These are phyloP conservation scores for Penicillium taxi DNA, from an alignment of 495 filamentous ascomycete species.

Conservation along the genomic window DNA sequence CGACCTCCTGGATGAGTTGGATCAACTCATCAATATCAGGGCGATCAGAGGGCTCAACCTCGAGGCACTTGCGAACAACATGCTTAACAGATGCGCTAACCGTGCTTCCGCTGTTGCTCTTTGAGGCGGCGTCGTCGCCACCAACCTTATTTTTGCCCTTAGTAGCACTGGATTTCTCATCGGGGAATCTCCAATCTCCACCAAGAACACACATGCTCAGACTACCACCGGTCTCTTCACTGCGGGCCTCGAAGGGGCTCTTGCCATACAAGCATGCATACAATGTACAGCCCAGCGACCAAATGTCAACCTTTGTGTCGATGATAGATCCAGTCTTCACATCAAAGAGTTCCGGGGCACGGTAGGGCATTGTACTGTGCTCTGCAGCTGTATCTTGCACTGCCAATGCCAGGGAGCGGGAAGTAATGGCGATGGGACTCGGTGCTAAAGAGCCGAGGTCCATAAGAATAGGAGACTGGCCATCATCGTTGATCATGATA, in stretches of 20 bases:
- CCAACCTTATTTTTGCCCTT: slow-evolving; percentile 48
- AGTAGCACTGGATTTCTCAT: slow-evolving; percentile 55
- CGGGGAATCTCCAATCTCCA: slow-evolving; percentile 90
- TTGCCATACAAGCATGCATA: slow-evolving; percentile 95
- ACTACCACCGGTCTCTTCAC: slow-evolving; percentile 90
- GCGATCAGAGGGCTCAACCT: slow-evolving; percentile 84
- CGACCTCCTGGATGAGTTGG: slow-evolving; percentile 63
- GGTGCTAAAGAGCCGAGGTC: slow-evolving; percentile 88
- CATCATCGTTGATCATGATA: slow-evolving; percentile 90
- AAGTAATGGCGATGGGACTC: slow-evolving; percentile 87
- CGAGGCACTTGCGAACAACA: slow-evolving; percentile 78
- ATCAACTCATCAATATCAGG: slow-evolving; percentile 90
- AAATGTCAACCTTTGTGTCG: slow-evolving; percentile 97
- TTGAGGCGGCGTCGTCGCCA: slow-evolving; percentile 20
- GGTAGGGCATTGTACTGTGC: slow-evolving; percentile 97
- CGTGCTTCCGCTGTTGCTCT: slow-evolving; percentile 17
- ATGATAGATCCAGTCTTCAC: slow-evolving; percentile 89
- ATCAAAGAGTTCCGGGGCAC: slow-evolving; percentile 94
- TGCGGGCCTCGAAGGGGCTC: slow-evolving; percentile 89
- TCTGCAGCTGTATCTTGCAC: slow-evolving; percentile 93
- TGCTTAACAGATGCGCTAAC: slow-evolving; percentile 76
- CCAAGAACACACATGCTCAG: slow-evolving; percentile 84
- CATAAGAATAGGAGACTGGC: slow-evolving; percentile 89
- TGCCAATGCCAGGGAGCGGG: slow-evolving; percentile 78
- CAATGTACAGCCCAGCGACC: slow-evolving; percentile 91